Conservation (phyloP, 306 rosid species). For the Luffa aegyptiaca region DNA sequence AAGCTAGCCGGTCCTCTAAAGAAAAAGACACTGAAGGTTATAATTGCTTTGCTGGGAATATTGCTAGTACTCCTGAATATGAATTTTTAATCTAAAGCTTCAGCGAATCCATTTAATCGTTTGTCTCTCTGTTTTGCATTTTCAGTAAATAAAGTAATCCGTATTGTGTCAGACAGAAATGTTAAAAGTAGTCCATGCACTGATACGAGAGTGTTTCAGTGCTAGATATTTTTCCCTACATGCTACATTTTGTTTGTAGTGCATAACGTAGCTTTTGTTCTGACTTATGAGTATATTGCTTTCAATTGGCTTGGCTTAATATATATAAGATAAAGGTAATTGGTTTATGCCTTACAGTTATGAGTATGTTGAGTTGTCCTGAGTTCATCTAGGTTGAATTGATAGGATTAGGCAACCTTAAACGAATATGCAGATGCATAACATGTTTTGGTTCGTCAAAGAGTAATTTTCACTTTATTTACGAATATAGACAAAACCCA, state of each 20-base stretch:
- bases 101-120: not conserved
- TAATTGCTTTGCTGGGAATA: not conserved
- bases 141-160: not conserved
- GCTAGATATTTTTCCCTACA: not conserved
- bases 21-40: slow-evolving; percentile 12
- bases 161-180: not conserved
- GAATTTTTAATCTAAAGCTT: not conserved
- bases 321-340: not conserved
- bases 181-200: not conserved
- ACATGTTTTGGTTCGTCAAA: not conserved
- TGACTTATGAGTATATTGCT: not conserved
- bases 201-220: not conserved
- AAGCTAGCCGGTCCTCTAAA: slow-evolving; percentile 9
- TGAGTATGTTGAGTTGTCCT: not conserved
- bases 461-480: not conserved
- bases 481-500: not conserved
- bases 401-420: not conserved
- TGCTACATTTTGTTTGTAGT: not conserved
- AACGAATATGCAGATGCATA: not conserved
- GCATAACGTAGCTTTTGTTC: not conserved
- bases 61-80: not conserved
- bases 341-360: not conserved
- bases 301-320: not conserved
- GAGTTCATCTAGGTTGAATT: not conserved
- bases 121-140: not conserved